Evolutionary conservation across 352 stramenopile species (phyloP), one percentile per base, ranked within the genome.

Genomic region (Phytophthora citricola): DNA sequence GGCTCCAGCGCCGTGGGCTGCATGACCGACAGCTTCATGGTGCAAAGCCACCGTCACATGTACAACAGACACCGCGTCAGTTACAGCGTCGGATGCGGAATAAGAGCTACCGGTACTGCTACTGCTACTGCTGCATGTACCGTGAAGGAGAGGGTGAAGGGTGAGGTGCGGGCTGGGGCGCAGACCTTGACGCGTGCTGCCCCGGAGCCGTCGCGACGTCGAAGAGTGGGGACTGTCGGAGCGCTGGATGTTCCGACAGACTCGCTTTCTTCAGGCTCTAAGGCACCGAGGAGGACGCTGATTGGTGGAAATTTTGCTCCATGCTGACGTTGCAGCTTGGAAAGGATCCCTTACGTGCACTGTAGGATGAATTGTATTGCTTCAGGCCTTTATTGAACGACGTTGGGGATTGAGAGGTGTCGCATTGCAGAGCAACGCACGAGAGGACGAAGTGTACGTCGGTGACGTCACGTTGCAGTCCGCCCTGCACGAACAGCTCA

Each of bases 1-100:
- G 79, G 69, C 60, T 89, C 80, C 66, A 92, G 81, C 48, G 65
- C 38, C 53, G 72, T 60, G 36, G 61, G 69, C 45, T 79, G 71
- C 71, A 79, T 79, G 31, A 43, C 22, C 57, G 57, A 70, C 47
- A 72, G 60, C 51, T 75, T 69, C 39, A 68, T 62, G 15, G 40
- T 34, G 14, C 11, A 50, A 49, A 45, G 7, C 29, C n/a, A 63
- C 5, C 43, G 52, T 68, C 50, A 73, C 63, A 71, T 73, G 24
- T 52, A 72, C 39, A 45, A 54, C n/a, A 56, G 3, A 62, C 2
- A 64, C 15, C 24, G 52, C 53, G 2, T 58, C 38, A 17, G 27
- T 44, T 12, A 20, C 38, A 49, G 40, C 7, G 27, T 44, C 3
- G 7, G 26, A 34, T 15, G 44, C 27, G 31, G 32, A 51, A 32